Conservation (phyloP, 140 eudicot species). For the Flaveria floridana region DNA sequence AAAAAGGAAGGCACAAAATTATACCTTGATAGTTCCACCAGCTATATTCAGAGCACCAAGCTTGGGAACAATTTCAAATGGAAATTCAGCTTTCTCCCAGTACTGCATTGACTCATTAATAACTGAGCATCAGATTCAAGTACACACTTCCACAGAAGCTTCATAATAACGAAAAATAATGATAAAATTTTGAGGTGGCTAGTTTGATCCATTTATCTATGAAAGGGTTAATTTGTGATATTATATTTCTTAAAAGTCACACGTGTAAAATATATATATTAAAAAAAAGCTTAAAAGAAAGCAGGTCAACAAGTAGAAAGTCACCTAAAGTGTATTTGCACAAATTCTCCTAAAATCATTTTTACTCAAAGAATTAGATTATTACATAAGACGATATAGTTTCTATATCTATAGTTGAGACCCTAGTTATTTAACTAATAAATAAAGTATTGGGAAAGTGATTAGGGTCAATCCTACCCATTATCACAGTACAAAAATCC, state of each 20-base stretch:
- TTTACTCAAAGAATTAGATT: not conserved
- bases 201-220: not conserved
- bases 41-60: constrained; percentile 76
- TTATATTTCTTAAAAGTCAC: not conserved
- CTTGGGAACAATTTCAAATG: constrained; percentile 85
- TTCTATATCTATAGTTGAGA: not conserved
- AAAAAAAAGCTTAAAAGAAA: not conserved
- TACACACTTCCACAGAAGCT: not conserved
- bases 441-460: not conserved
- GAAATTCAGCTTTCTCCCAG: constrained; percentile 99
- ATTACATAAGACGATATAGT: not conserved
- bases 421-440: not conserved
- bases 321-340: not conserved
- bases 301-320: not conserved
- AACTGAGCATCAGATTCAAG: constrained; percentile 29
- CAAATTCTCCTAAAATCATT: not conserved
- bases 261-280: not conserved
- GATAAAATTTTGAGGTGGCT: not conserved
- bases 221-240: not conserved
- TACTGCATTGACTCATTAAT: constrained; percentile 52
- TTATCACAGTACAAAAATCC: not conserved
- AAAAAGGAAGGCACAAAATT: not conserved
- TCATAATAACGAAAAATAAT: not conserved
- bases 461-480: not conserved
- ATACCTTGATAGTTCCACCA: constrained; percentile 94